Conservation (phyloP, 2,329 filamentous ascomycete species). For the Xylaria arbuscula region DNA sequence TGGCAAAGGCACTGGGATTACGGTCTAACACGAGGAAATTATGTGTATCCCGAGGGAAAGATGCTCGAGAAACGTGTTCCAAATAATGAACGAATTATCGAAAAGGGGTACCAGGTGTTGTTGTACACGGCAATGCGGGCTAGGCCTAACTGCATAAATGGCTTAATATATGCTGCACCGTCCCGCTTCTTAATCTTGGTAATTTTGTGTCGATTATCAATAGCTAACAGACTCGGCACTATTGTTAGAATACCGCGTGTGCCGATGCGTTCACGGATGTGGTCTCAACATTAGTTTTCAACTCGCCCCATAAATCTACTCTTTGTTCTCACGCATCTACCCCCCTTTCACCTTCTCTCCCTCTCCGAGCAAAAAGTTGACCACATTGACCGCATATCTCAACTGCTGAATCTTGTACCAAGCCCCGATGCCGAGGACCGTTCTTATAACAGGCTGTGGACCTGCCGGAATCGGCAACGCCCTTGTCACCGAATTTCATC, state of each 20-base stretch:
- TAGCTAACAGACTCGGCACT: background rate
- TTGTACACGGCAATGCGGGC: background rate
- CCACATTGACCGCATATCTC: background rate
- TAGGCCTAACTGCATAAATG: background rate
- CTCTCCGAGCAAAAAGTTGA: background rate
- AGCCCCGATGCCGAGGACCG: slow-evolving; percentile 4
- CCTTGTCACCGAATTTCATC: slow-evolving; percentile 2
- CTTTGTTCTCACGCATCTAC: background rate
- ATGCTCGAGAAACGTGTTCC: too few species aligned
- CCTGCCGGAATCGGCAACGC: slow-evolving; percentile 5
- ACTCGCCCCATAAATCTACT: background rate
- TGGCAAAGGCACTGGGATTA: too few species aligned
- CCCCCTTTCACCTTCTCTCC: background rate
- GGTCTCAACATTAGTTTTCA: background rate
- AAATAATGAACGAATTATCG: background rate
- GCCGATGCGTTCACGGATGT: background rate
- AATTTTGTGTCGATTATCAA: background rate
- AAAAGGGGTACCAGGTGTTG: background rate
- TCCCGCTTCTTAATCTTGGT: background rate
- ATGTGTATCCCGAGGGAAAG: too few species aligned
- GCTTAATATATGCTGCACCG: background rate
- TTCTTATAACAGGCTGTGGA: slow-evolving; percentile 6
- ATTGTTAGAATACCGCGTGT: background rate
- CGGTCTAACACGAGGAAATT: too few species aligned
- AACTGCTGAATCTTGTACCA: background rate